Evolutionary conservation across 768 basidiomycete species (phyloP), one percentile per base, ranked within the genome.

Genomic region (Panaeolus cyanescens): DNA sequence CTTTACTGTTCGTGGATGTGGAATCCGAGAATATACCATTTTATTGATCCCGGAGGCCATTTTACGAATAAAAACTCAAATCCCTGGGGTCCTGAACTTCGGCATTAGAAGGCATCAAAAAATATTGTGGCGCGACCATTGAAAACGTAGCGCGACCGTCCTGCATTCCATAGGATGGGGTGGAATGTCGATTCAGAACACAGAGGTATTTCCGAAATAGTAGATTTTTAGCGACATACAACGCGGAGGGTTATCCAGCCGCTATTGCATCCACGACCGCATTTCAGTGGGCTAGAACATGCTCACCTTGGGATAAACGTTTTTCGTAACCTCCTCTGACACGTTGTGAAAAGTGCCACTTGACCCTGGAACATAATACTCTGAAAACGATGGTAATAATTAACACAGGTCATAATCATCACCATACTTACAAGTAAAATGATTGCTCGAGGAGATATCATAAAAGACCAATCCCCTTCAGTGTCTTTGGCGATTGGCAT

Each of bases 261-360:
- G 45, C 22, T 50, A 50, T 28, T 50, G 45, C 22, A 28, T 28
- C 25, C 45, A 50, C 30, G 22, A 28, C 17, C 6, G 33, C 13
- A 15, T 25, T 28, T 28, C 13, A 50, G 22, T 50, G 45, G 45
- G 45, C 45, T 50, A 50, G 45, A 50, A 50, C 45, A 50, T 28
- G 45, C 7, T 50, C 17, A 50, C 25, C 4, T 30, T 50, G 45
- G 45, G 45, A 28, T 50, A 50, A 50, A 50, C 39, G 39, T 20
- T 42, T 42, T 42, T 42, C 19, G 39, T 42, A 42, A 20, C 39
- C 19, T 42, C 39, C 19, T 42, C 12, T 42, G 39, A 42, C 45
- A 50, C 45, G 45, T 50, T 50, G 45, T 50, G 45, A 50, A 50
- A 50, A 50, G 25, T 50, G 45, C 45, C 45, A 50, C 45, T 50